phyloP scores from a whole-genome alignment of 169 alveolate species.

The Plasmodium relictum region DNA sequence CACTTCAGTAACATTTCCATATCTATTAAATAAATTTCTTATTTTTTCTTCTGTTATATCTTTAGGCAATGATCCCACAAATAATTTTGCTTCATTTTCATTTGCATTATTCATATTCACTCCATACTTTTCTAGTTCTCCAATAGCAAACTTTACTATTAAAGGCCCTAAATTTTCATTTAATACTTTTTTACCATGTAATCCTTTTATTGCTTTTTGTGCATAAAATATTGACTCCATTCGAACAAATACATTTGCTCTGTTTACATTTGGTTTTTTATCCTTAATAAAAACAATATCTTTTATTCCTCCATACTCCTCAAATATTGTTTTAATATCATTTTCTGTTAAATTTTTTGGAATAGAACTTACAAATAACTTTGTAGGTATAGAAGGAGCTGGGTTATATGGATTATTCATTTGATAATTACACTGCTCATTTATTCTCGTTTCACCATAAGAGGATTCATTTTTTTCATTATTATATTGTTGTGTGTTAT shows the following conservation, averaged over 20 bases:
- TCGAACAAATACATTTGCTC: slow-evolving; percentile 86
- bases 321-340: slow-evolving; percentile 86
- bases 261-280: slow-evolving; percentile 87
- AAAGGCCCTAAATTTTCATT: slow-evolving; percentile 90
- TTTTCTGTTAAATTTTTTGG: slow-evolving; percentile 89
- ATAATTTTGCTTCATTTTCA: slow-evolving; percentile 91
- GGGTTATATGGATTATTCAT: slow-evolving; percentile 86
- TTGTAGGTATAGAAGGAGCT: slow-evolving; percentile 92
- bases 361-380: slow-evolving; percentile 91
- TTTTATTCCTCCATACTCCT: slow-evolving; percentile 89
- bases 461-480: slow-evolving; percentile 36
- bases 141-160: slow-evolving; percentile 91
- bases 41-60: slow-evolving; percentile 88
- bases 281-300: slow-evolving; percentile 90
- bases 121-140: slow-evolving; percentile 91
- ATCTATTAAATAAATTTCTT: slow-evolving; percentile 84
- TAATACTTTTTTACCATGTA: slow-evolving; percentile 84
- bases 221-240: slow-evolving; percentile 92
- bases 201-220: slow-evolving; percentile 91
- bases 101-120: slow-evolving; percentile 83
- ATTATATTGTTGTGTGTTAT: slow-evolving; percentile 39
- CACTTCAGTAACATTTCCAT: slow-evolving; percentile 91
- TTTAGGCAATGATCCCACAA: slow-evolving; percentile 92
- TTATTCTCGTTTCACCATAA: slow-evolving; percentile 43
- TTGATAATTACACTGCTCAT: slow-evolving; percentile 44